A percentile compares a stretch with the other conserved stretches of the same genome.
These are phyloP conservation scores for Leucocoprinus birnbaumii DNA, from an alignment of 768 basidiomycete species.

Conservation along the genomic window DNA sequence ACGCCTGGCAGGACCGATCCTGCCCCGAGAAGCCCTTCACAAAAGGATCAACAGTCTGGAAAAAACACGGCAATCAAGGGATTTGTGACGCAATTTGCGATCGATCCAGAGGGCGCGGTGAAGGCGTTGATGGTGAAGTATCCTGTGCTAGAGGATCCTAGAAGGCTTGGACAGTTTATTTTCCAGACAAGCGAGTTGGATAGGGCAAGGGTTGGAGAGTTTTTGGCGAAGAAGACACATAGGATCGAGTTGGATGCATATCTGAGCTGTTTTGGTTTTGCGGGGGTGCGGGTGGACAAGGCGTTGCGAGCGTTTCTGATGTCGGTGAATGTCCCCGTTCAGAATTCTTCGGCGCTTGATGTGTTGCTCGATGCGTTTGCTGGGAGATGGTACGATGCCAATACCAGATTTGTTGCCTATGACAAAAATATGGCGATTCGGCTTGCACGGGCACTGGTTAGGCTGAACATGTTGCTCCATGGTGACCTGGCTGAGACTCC, in stretches of 20 bases:
- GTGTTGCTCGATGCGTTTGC: constrained; percentile 83
- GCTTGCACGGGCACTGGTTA: constrained; percentile 77
- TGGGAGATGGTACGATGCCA: constrained; percentile 87
- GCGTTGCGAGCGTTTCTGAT: constrained; percentile 89
- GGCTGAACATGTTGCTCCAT: constrained; percentile 88
- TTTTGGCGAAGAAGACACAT: constrained; percentile 71
- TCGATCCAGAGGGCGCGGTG: constrained; percentile 81
- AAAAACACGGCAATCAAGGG: constrained; percentile 38
- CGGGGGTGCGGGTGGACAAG: constrained; percentile 80
- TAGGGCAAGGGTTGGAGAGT: constrained; percentile 78
- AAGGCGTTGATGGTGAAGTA: constrained; percentile 63
- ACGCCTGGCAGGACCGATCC: constrained; percentile 65
- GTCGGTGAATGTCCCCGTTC: constrained; percentile 51
- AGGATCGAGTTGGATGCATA: constrained; percentile 79
- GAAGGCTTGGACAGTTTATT: constrained; percentile 69
- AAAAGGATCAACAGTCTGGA: constrained; percentile 53
- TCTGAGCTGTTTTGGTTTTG: constrained; percentile 85
- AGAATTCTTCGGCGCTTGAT: constrained; percentile 49
- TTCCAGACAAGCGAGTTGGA: constrained; percentile 87
- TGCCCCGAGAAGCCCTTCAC: constrained; percentile 38
- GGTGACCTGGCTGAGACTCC: constrained; percentile 63
- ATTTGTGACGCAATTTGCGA: constrained; percentile 78
- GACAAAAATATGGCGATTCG: constrained; percentile 78
- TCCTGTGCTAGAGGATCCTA: constrained; percentile 59
- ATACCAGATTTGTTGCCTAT: constrained; percentile 72